Evolutionary conservation across 768 basidiomycete genomes (phyloP), one percentile per base, ranked within the genome.

Genomic region (Coprinopsis strossmayeri): DNA sequence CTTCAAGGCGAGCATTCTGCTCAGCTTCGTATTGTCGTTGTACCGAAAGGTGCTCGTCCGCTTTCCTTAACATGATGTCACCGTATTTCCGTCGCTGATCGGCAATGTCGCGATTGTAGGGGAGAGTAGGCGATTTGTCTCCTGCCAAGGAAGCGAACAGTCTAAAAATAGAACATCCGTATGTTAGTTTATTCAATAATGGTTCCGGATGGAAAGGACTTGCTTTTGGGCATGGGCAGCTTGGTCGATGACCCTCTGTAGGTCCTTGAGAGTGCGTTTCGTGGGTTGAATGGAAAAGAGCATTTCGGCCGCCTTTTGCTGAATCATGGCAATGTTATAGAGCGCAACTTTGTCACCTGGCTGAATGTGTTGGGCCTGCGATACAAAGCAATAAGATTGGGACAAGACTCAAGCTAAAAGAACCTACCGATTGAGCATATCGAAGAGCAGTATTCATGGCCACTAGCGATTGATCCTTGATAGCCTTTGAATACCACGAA

Each of bases 261-360:
- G 73, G 53, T 97, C 92, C 48, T 78, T 80, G 7, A 93, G 71
- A 1, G 86, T 80, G 17, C 95, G 84, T 62, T 92, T 91, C 23
- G 80, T 71, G 1, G 84, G 76, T 1, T 75, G 73, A 21, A 94
- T 67, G 1, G 80, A 74, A 55, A 92, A 84, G 21, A 98, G 68
- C 68, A 97, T 76, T 63, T 97, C 95, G 0, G 91, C 89, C 0
- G 89, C 84, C 65, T 97, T 97, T 63, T 99, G 96, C 64, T 94
- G 85, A 27, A 98, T 92, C 87, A 99, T 94, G 47, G 95, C 94
- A 57, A 97, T 90, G 64, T 99, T 98, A 68, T 94, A 98, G 35
- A 91, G 52, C 44, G 87, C 82, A 2, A 91, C 88, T 61, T 94
- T 93, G 69, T 99, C 96, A 48, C 73, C 77, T 0, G 93, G 92